These are phyloP conservation scores for Penicillium taxi DNA, from an alignment of 495 filamentous ascomycete genomes.

Conservation along the genomic window DNA sequence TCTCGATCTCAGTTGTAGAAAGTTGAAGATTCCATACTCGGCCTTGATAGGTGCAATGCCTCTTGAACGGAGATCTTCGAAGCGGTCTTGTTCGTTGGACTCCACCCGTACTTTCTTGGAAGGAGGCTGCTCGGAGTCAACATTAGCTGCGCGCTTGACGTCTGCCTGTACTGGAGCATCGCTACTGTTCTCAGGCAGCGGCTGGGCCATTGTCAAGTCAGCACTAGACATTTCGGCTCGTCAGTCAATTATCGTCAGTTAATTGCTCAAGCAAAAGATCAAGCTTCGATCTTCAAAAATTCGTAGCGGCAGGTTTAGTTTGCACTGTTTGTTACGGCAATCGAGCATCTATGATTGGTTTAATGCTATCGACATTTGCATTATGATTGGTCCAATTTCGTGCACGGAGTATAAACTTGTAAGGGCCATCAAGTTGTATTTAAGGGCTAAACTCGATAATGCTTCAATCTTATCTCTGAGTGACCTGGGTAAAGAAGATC, in stretches of 20 bases:
- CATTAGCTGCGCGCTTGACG: conserved; percentile 11
- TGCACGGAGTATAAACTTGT: neutral
- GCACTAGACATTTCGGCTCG: neutral
- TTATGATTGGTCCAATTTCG: conserved; percentile 1
- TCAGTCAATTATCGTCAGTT: no score
- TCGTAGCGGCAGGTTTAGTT: conserved; percentile 1
- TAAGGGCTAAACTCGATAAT: no score
- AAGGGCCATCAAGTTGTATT: no score
- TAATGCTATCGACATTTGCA: no score
- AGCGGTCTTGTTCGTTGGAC: conserved; percentile 19
- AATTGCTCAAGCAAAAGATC: neutral
- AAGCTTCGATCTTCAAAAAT: conserved; percentile 5
- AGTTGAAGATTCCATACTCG: conserved; percentile 52
- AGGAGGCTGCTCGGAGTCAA: conserved; percentile 38
- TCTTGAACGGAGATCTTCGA: conserved; percentile 44
- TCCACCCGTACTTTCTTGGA: conserved; percentile 55
- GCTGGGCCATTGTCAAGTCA: conserved; percentile 2
- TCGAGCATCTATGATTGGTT: no score
- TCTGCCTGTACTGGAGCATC: conserved; percentile 6
- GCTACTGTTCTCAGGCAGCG: conserved; percentile 1
- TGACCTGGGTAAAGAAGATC: no score
- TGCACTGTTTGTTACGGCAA: conserved; percentile 2
- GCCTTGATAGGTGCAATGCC: conserved; percentile 78
- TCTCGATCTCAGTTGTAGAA: neutral
- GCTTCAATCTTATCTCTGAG: no score